Evolutionary conservation across 495 filamentous ascomycete species (phyloP).

Genomic region (Achaetomiella virescens): DNA sequence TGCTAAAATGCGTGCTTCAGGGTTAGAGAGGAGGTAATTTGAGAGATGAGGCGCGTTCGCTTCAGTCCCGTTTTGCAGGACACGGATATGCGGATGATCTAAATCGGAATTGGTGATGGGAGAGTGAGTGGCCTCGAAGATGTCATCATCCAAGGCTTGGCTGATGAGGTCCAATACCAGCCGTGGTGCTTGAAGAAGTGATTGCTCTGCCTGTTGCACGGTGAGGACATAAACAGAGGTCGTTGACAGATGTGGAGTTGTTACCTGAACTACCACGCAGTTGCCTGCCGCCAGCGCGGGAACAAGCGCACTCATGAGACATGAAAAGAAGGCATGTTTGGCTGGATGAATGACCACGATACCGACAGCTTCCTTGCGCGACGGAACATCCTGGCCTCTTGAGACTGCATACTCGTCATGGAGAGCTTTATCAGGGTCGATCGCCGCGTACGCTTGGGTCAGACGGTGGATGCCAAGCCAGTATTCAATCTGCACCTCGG

Average conservation of each 20-base stretch:
- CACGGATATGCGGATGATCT: conserved; percentile 15
- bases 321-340: conserved; percentile 45
- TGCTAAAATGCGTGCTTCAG: conserved; percentile 35
- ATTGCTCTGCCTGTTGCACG: neutral
- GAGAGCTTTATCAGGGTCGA: conserved; percentile 37
- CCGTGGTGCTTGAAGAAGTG: neutral
- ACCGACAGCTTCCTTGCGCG: conserved; percentile 30
- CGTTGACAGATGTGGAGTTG: too few species aligned
- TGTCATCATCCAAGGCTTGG: neutral
- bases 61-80: conserved; percentile 1
- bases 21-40: conserved; percentile 27
- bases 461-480: conserved; percentile 37
- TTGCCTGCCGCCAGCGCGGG: conserved; percentile 49
- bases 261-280: conserved; percentile 47
- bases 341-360: conserved; percentile 49
- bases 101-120: conserved; percentile 6
- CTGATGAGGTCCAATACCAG: conserved; percentile 1
- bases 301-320: conserved; percentile 39
- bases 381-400: conserved; percentile 32
- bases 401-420: conserved; percentile 47
- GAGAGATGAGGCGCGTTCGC: neutral
- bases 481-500: conserved; percentile 41
- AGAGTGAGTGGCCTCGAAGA: neutral
- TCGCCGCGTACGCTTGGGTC: conserved; percentile 36
- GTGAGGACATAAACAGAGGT: too few species aligned